Conservation (phyloP, 2,329 filamentous ascomycete genomes). For the Lithohypha guttulata region DNA sequence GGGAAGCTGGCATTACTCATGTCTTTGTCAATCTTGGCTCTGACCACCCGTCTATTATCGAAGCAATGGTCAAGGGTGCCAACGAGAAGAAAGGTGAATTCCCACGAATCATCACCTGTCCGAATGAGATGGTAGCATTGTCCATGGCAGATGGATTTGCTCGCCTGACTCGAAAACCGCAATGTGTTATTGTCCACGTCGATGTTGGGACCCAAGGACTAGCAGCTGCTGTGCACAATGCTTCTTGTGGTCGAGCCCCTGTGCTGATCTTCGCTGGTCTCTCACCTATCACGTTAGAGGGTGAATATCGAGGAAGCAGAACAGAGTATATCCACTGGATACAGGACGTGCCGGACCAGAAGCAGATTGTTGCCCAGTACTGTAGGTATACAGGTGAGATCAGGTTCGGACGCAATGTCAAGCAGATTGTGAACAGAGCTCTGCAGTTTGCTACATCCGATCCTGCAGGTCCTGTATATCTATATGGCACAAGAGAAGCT, state of each 20-base stretch:
- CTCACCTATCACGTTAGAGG: constrained; percentile 65
- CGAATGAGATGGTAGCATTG: constrained; percentile 77
- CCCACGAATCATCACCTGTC: constrained; percentile 65
- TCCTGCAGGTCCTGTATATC: constrained; percentile 69
- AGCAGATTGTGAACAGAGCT: constrained; percentile 79
- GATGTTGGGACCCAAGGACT: constrained; percentile 74
- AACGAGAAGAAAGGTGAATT: constrained; percentile 55
- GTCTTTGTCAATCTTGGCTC: constrained; percentile 46
- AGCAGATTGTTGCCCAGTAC: constrained; percentile 70
- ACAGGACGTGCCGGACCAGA: constrained; percentile 73
- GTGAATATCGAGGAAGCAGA: constrained; percentile 64
- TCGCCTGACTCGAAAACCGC: constrained; percentile 58
- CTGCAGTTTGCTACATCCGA: constrained; percentile 69
- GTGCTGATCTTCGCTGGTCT: constrained; percentile 70
- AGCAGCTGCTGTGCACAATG: constrained; percentile 68
- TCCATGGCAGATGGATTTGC: constrained; percentile 79
- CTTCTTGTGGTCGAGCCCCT: constrained; percentile 61
- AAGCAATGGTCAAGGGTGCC: constrained; percentile 68
- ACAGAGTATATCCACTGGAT: constrained; percentile 84
- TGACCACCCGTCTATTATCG: constrained; percentile 62
- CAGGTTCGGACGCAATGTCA: constrained; percentile 73
- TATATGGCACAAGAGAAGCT: constrained; percentile 66
- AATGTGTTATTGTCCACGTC: constrained; percentile 70
- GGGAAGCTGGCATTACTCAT: constrained; percentile 49
- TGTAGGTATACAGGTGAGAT: constrained; percentile 75